Conservation (phyloP, 2,329 filamentous ascomycete species). For the Didymella glomerata region DNA sequence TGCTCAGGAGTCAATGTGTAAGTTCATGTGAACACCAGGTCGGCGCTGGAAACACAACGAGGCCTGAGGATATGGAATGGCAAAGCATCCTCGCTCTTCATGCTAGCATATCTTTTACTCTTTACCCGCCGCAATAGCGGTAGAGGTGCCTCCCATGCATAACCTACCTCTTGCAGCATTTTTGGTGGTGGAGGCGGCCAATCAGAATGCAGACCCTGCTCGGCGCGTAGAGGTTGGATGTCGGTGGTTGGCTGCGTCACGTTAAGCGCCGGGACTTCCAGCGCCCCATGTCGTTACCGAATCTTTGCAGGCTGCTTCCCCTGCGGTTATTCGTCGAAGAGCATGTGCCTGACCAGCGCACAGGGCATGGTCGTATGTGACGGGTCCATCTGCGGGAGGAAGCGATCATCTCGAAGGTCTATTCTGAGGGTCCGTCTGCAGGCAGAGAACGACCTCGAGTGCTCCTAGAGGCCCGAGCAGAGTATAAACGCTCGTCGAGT, state of each 20-base stretch:
- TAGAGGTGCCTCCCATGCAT: slow-evolving; percentile 45
- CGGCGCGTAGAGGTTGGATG: slow-evolving; percentile 49
- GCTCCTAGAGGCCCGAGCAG: slow-evolving; percentile 1
- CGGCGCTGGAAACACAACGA: slow-evolving; percentile 7
- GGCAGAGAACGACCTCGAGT: slow-evolving; percentile 23
- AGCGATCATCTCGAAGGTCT: slow-evolving; percentile 44
- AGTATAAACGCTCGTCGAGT: slow-evolving; percentile 12
- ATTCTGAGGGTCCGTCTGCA: slow-evolving; percentile 40
- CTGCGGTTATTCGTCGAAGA: slow-evolving; percentile 38
- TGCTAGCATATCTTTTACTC: slow-evolving; percentile 26
- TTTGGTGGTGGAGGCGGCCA: slow-evolving; percentile 39
- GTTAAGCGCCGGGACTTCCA: slow-evolving; percentile 48
- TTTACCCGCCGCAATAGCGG: slow-evolving; percentile 43
- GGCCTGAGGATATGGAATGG: slow-evolving; percentile 25
- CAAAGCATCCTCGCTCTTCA: slow-evolving; percentile 28
- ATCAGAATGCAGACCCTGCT: slow-evolving; percentile 42
- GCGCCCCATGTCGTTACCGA: slow-evolving; percentile 38
- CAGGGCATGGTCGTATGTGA: slow-evolving; percentile 46
- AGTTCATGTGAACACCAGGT: slow-evolving; percentile 4
- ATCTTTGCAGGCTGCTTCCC: slow-evolving; percentile 25
- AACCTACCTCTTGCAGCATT: slow-evolving; percentile 36
- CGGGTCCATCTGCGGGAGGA: slow-evolving; percentile 32
- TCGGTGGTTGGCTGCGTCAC: slow-evolving; percentile 46
- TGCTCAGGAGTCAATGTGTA: not conserved
- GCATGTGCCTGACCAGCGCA: slow-evolving; percentile 42